Evolutionary conservation across 2,329 filamentous ascomycete genomes (phyloP), one percentile per base, ranked within the genome.

Genomic region (Xylaria sp.): DNA sequence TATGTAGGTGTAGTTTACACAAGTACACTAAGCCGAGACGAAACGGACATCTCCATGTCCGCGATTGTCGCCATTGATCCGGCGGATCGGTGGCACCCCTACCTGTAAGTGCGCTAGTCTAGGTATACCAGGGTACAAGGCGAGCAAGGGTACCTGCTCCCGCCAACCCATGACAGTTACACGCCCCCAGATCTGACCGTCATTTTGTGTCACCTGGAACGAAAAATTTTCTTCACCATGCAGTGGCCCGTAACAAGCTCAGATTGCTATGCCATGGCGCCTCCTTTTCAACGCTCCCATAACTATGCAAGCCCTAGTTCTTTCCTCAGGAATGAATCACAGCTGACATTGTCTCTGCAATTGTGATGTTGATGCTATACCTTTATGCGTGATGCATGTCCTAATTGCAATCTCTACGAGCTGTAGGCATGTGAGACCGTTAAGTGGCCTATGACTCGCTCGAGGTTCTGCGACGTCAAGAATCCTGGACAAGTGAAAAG

Each of bases 191-290:
- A 69, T 66, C 67, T 66, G 51, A 66, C 67, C 67, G 67, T 69
- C 63, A 69, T 69, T 69, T 69, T 52, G 39, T 59, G 63, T 69
- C 67, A 69, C 46, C 67, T 66, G 67, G 50, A 44, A 48, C 10
- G 13, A 46, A 69, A 68, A 66, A 25, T 54, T 66, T 69, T 66
- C 41, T 58, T 37, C 18, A 41, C 9, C 50, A 66, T 12, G 25
- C 39, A 44, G 8, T 58, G 39, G 25, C 56, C n/a, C 8, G 34
- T 56, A 37, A 2, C n/a, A 54, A 48, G 18, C 12, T 15, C 15
- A 7, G 2, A 13, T 51, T 25, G 9, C 10, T 44, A 51, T 48
- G 4, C 46, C 46, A 23, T 25, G 15, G 12, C 12, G 15, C 2
- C 13, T 32, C 50, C 25, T n/a, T 13, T 34, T 52, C 23, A 28